Percentiles rank a stretch among this genome's conserved stretches.
Conservation (phyloP, 495 filamentous ascomycete genomes). For the Penicillium cosmopolitanum region DNA sequence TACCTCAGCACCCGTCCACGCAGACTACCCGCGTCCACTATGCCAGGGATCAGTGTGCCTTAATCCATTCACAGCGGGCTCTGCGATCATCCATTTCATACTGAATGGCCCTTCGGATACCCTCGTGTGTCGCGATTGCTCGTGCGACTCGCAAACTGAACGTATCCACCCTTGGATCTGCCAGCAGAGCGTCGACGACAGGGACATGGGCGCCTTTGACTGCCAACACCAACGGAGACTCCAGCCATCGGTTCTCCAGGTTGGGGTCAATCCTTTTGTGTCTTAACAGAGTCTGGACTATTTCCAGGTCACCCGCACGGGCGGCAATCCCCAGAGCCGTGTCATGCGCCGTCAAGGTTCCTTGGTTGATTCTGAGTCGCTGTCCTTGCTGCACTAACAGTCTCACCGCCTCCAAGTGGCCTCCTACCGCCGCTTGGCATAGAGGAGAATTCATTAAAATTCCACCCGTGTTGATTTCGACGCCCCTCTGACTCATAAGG, state of each 20-base stretch:
- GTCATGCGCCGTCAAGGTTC: slow-evolving; percentile 13
- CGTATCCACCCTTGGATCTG: no score
- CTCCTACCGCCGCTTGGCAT: background rate
- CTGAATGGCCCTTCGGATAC: background rate
- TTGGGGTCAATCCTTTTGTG: slow-evolving; percentile 15
- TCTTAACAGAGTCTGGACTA: slow-evolving; percentile 13
- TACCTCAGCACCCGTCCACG: background rate
- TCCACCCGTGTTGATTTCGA: no score
- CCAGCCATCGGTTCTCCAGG: slow-evolving; percentile 7
- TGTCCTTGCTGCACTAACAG: background rate
- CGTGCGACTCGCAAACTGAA: no score
- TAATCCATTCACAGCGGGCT: background rate
- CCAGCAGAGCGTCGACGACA: no score
- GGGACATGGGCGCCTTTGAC: no score
- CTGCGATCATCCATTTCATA: background rate
- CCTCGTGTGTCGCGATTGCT: background rate
- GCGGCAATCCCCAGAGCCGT: slow-evolving; percentile 18
- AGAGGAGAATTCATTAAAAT: no score
- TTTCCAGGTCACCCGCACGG: slow-evolving; percentile 12
- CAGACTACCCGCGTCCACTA: background rate
- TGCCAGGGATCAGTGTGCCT: background rate
- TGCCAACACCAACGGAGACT: background rate
- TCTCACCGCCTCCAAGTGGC: background rate
- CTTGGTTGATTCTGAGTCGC: slow-evolving; percentile 16
- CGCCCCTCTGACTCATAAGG: no score